A percentile compares a stretch with the other conserved stretches of the same genome.
phyloP scores from a whole-genome alignment of 371 early-diverging fungal genomes.

The Entomophthora muscae region DNA sequence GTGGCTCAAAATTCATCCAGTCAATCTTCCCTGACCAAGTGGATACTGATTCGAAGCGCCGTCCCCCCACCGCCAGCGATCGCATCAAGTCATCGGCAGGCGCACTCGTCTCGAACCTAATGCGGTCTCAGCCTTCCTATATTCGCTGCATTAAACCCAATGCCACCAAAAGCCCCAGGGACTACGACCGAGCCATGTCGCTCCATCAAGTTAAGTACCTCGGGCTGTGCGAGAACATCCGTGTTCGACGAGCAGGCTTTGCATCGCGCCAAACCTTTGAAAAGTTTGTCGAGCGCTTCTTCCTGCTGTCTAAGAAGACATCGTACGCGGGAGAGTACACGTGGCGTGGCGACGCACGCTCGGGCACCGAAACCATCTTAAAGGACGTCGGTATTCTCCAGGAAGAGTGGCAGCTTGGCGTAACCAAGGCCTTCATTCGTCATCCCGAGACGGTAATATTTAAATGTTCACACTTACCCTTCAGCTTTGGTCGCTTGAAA shows the following conservation, averaged over 20 bases:
- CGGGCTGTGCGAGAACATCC: constrained; percentile 92
- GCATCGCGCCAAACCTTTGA: constrained; percentile 84
- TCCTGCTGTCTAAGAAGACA: constrained; percentile 51
- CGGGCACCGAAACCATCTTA: constrained; percentile 56
- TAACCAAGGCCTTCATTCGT: constrained; percentile 84
- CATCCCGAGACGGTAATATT: constrained; percentile 71
- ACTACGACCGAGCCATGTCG: constrained; percentile 80
- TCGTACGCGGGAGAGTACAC: constrained; percentile 74
- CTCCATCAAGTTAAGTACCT: constrained; percentile 94
- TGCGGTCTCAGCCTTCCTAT: constrained; percentile 93
- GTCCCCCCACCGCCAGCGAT: constrained; percentile 70
- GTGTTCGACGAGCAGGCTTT: constrained; percentile 92
- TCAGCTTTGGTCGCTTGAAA: constrained; percentile 76
- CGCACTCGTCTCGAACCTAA: constrained; percentile 74
- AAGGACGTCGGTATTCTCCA: constrained; percentile 64
- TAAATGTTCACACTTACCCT: background rate
- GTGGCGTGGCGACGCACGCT: constrained; percentile 67
- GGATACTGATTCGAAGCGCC: constrained; percentile 69
- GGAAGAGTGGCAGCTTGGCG: constrained; percentile 92
- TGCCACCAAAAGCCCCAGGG: constrained; percentile 68
- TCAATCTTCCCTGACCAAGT: constrained; percentile 74
- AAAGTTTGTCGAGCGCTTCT: constrained; percentile 71
- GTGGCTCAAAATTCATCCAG: constrained; percentile 40
- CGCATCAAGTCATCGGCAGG: constrained; percentile 38
- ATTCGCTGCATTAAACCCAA: constrained; percentile 99